Conservation (phyloP, 805 yeast genomes). For the Monosporozyma unispora region DNA sequence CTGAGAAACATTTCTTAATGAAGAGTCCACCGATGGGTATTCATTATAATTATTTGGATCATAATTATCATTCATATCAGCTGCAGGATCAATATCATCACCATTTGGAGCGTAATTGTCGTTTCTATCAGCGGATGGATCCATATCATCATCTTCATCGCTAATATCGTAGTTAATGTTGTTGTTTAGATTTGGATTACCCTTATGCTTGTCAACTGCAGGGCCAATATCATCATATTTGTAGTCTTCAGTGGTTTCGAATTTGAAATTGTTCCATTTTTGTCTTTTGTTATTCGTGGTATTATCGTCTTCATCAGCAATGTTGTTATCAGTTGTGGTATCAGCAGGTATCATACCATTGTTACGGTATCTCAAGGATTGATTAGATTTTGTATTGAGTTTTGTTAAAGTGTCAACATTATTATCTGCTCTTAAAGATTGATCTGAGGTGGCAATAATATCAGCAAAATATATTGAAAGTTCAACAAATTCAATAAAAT, state of each 20-base stretch:
- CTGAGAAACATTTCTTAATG: not conserved
- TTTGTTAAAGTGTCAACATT: not conserved
- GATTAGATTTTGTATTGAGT: not conserved
- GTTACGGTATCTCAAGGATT: not conserved
- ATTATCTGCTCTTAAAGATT: not conserved
- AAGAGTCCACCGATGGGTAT: not conserved
- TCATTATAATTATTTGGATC: not conserved
- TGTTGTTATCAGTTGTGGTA: not conserved
- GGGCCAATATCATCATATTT: not conserved
- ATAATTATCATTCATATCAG: not conserved
- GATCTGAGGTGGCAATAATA: conserved; percentile 13
- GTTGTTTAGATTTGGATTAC: not conserved
- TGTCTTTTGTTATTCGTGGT: not conserved
- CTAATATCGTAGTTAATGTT: not conserved
- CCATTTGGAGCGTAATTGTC: too few species aligned
- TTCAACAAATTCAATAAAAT: conserved; percentile 53
- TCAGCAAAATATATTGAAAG: conserved; percentile 31
- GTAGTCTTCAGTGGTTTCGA: not conserved
- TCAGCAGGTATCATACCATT: not conserved
- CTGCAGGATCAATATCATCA: not conserved
- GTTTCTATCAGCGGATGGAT: too few species aligned
- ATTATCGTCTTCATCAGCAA: not conserved
- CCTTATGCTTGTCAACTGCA: not conserved
- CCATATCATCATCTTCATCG: not conserved
- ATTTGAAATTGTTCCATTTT: not conserved